Base-by-base conservation (phyloP, 257 asterid genomes). In the Solanum corneliomulleri region DNA sequence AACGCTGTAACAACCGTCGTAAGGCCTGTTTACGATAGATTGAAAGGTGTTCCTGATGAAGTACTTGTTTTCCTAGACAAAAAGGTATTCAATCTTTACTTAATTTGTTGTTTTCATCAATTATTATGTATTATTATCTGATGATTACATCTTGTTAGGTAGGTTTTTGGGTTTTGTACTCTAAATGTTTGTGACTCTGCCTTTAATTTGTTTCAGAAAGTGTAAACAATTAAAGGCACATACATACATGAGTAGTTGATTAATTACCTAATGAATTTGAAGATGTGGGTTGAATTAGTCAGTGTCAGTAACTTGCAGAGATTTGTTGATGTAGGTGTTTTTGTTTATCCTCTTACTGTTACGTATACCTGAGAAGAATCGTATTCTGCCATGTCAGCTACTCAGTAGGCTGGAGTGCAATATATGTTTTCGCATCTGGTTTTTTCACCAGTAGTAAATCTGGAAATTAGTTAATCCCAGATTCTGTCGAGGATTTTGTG, bases 11-110 rank as follows among this genome's bases (percentile, higher is more conserved):
- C 92, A 0, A 85, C 94, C 18, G 95, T 89, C 7, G 92, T 89
- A 1, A 86, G 87, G 23, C 99, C 99, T 9, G 95, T 94, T 39
- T 95, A 89, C 84, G 89, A 90, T 39, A 92, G 87, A 37, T 86
- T 92, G 86, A 92, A 92, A 81, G 91, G 89, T 62, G 86, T 93
- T 92, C 97, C 97, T 33, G 87, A 64, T 86, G 91, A 92, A 87
- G n/a, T 91, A 82, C 97, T 96, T 41, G 91, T 89, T 86, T 93
- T 93, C 66, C 84, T 94, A 4, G 98, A 96, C 85, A 86, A 78
- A 27, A 93, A 94, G 98, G 99, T 95, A 85, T 33, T 33, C 6
- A 11, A 16, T 58, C 69, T 64, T 70, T 27, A n/a, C 64, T 66
- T 7, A 7, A 31, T 9, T 49, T 35, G 14, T 62, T 64, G 25